Percentiles rank a stretch among this genome's conserved stretches.
These are phyloP conservation scores for Solanum tarijense DNA, from an alignment of 257 asterid genomes.

Conservation along the genomic window DNA sequence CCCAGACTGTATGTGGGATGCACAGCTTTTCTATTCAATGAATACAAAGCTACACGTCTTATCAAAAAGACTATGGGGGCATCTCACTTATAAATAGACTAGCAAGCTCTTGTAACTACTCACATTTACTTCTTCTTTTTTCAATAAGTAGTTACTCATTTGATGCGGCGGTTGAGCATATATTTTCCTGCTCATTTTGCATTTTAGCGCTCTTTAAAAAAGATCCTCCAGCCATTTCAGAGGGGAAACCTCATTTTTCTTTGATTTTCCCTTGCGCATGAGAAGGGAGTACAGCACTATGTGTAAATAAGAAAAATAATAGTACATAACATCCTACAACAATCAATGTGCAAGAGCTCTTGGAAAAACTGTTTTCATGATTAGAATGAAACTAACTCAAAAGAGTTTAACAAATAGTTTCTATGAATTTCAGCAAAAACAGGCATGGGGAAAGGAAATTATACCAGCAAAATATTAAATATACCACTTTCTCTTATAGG, in stretches of 20 bases:
- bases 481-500: background rate
- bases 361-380: background rate
- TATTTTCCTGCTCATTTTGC: slow-evolving; percentile 1
- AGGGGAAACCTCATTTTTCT: background rate
- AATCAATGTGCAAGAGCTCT: background rate
- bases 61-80: background rate
- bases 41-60: background rate
- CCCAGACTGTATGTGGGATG: background rate
- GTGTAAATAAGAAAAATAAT: background rate
- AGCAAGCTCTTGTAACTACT: background rate
- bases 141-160: background rate
- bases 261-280: background rate
- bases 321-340: background rate
- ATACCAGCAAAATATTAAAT: background rate
- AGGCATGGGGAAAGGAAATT: background rate
- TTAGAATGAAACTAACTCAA: background rate
- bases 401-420: background rate
- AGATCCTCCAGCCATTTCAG: background rate
- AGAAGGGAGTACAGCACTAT: background rate
- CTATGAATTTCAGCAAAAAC: background rate
- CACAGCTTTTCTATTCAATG: background rate
- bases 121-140: background rate
- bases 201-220: background rate
- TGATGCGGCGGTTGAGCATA: background rate
- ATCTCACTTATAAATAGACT: background rate